Conservation (phyloP, 192 early-diverging fungal genomes). For the Coemansia sp. region DNA sequence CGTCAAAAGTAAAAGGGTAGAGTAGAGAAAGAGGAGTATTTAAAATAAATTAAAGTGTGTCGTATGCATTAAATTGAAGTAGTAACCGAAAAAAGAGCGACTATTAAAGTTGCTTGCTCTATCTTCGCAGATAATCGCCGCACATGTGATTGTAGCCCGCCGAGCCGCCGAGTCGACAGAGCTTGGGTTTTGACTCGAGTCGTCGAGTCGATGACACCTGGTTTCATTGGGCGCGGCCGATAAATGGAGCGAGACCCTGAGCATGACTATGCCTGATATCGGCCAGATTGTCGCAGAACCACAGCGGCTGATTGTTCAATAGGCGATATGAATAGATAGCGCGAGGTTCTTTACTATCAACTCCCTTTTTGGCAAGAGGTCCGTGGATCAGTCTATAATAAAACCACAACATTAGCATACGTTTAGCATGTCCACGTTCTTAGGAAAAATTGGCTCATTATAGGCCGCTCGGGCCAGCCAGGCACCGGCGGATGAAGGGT, state of each 20-base stretch:
- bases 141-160: background rate
- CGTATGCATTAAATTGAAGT: background rate
- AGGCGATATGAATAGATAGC: background rate
- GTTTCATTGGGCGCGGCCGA: background rate
- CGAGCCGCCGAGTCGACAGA: background rate
- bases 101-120: background rate
- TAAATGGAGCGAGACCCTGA: background rate
- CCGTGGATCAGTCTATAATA: background rate
- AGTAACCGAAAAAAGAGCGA: background rate
- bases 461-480: background rate
- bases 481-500: background rate
- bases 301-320: background rate
- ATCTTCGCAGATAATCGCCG: background rate
- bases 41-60: constrained; percentile 10
- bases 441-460: background rate
- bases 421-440: background rate
- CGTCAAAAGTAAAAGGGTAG: background rate
- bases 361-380: background rate
- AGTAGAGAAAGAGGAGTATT: background rate
- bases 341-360: background rate
- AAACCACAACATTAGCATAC: background rate
- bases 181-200: background rate
- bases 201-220: too few relatives aligned
- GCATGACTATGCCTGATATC: background rate
- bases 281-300: background rate